phyloP scores from a whole-genome alignment of 345 rosid genomes.

The Orychophragmus violaceus region DNA sequence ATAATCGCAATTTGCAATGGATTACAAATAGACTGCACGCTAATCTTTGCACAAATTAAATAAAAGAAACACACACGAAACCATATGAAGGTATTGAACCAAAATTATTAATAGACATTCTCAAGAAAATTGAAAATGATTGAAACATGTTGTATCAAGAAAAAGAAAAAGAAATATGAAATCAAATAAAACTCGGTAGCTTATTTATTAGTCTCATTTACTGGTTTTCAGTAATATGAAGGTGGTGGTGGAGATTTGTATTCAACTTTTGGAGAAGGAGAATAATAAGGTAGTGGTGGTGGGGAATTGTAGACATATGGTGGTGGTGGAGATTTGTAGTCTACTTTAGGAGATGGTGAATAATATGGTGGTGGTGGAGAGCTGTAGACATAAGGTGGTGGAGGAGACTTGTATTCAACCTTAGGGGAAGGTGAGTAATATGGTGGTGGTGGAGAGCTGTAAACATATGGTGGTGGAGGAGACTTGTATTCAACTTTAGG shows the following conservation, averaged over 20 bases:
- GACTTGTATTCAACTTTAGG: neutral
- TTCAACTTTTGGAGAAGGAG: neutral
- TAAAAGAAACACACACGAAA: neutral
- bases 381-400: slow-evolving; percentile 1
- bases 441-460: slow-evolving; percentile 15
- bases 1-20: neutral
- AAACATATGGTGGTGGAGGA: slow-evolving; percentile 10
- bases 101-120: neutral
- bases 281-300: neutral
- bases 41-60: neutral
- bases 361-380: slow-evolving; percentile 17
- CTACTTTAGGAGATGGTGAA: neutral
- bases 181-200: neutral
- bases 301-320: neutral
- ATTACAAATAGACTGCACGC: neutral
- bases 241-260: slow-evolving; percentile 15
- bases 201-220: neutral
- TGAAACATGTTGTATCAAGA: neutral
- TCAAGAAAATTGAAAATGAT: neutral
- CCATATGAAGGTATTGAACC: neutral
- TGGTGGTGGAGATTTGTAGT: slow-evolving; percentile 1
- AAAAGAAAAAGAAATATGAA: neutral
- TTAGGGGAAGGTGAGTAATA: neutral
- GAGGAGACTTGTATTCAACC: neutral
- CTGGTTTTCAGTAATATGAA: slow-evolving; percentile 1